Base-by-base conservation (phyloP, 257 asterid species). In the Nyctanthes arbortristis region DNA sequence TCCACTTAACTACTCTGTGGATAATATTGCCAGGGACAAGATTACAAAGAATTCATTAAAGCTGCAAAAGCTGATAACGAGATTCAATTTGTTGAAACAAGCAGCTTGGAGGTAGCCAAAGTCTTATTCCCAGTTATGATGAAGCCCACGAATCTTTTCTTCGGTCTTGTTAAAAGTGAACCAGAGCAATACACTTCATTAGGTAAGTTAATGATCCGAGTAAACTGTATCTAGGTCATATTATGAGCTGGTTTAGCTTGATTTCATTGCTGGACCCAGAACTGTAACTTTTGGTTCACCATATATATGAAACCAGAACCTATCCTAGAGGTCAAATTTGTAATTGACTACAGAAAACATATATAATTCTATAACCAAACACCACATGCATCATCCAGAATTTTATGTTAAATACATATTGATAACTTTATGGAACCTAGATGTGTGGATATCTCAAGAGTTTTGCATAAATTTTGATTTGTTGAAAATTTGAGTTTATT, bases 31-130 rank as follows among this genome's bases (percentile, higher is more conserved):
- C 88, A 94, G 99, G 99, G 93, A 75, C 71, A 77, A 43, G 87
- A 86, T 63, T 87, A 91, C 68, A 88, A 70, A 67, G 96, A 84
- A 66, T 94, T 88, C 66, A n/a, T 75, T 28, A 88, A 85, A 78
- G 96, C 97, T 68, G 96, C 99, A 54, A 71, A 62, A 68, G 78
- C 81, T 49, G 99, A 94, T 55, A 81, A 85, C 79, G 97, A 89
- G 69, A 75, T 88, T 72, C 97, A 94, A 71, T 94, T 94, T 81
- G 83, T 94, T 58, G 93, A 84, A 80, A 86, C 97, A n/a, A 84
- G 82, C 77, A 78, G 80, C 73, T 16, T 40, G 20, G 97, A 94
- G 76, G 75, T 88, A 54, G 87, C 88, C 67, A 77, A 82, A 65
- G 77, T 80, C 52, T 73, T 94, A 31, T 91, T 84, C 73, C 97